These are phyloP conservation scores for Erythrobasidium yunnanense DNA, from an alignment of 768 basidiomycete species.

Conservation along the genomic window DNA sequence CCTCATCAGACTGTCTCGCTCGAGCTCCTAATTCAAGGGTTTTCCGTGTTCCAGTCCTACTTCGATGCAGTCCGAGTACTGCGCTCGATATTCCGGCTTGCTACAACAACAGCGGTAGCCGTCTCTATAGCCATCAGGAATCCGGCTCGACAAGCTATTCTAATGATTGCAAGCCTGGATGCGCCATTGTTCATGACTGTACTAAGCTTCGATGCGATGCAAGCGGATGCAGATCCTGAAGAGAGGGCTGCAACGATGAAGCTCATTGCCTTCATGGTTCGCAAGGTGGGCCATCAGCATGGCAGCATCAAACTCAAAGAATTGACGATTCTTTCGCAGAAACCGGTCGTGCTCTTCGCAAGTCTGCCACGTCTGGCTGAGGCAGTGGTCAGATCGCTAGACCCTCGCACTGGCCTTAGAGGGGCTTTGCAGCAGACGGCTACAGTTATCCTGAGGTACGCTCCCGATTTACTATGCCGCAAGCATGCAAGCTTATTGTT, in stretches of 20 bases:
- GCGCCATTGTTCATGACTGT: constrained; percentile 91
- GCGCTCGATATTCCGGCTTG: constrained; percentile 67
- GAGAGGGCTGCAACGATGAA: constrained; percentile 83
- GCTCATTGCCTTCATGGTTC: constrained; percentile 80
- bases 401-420: constrained; percentile 63
- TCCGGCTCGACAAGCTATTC: constrained; percentile 69
- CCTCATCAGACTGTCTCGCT: constrained; percentile 58
- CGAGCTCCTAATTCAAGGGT: constrained; percentile 81
- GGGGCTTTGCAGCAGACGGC: constrained; percentile 83
- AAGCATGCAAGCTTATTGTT: neutral
- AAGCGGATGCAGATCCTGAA: constrained; percentile 53
- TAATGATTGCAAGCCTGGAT: constrained; percentile 70
- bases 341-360: constrained; percentile 71
- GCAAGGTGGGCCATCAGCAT: too few species aligned
- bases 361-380: constrained; percentile 78
- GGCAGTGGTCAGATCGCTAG: constrained; percentile 89
- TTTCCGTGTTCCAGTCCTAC: constrained; percentile 87
- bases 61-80: constrained; percentile 80
- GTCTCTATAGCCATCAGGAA: constrained; percentile 48
- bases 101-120: constrained; percentile 37
- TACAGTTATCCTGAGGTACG: constrained; percentile 62
- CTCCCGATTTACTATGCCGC: neutral
- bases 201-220: constrained; percentile 71
- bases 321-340: too few species aligned
- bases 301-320: too few species aligned